Base-by-base conservation (phyloP, 2,329 filamentous ascomycete genomes). In the Alternaria gaisen region DNA sequence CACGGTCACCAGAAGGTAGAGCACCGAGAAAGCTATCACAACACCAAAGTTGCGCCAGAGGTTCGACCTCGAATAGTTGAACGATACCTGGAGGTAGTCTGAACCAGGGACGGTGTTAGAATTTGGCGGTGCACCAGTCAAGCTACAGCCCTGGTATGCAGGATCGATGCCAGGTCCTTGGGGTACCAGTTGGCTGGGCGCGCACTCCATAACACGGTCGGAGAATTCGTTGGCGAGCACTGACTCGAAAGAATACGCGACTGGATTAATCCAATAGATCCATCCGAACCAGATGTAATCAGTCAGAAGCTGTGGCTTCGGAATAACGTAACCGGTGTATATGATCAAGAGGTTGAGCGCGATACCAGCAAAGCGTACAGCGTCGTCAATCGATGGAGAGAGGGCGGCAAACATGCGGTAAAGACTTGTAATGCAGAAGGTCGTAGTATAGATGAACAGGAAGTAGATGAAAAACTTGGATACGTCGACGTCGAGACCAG, bases 11-110 rank as follows among this genome's bases (percentile, higher is more conserved):
- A 89, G 66, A 12, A 96, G 86, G 72, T 94, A 96, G 5, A 93
- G 84, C 1, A 92, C 82, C 1, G 88, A 86, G 66, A 92, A 95
- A 0, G 90, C 91, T 67, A 94, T 88, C 1, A 95, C 79, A 4
- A 94, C 88, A 32, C 90, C 91, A 70, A 91, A 93, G 74, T 94
- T 93, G 4, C 91, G 87, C 83, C 88, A 90, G 0, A 90, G 76
- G 69, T 90, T 83, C 26, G 78, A 79, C 18, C 87, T 80, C 0
- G 83, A 83, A 68, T 89, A 90, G 44, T 84, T 80, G 75, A 86
- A 90, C 8, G 83, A 83, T 0, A 82, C 81, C 10, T 79, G 67
- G 2, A 90, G 72, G 67, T 90, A 91, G 22, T 79, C 78, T 2
- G 81, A 73, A 34, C 88, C 88, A 32, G 82, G 69, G 12, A 91